Evolutionary conservation across 192 early-diverging fungal species (phyloP).

Genomic region (Entomortierella beljakovae): DNA sequence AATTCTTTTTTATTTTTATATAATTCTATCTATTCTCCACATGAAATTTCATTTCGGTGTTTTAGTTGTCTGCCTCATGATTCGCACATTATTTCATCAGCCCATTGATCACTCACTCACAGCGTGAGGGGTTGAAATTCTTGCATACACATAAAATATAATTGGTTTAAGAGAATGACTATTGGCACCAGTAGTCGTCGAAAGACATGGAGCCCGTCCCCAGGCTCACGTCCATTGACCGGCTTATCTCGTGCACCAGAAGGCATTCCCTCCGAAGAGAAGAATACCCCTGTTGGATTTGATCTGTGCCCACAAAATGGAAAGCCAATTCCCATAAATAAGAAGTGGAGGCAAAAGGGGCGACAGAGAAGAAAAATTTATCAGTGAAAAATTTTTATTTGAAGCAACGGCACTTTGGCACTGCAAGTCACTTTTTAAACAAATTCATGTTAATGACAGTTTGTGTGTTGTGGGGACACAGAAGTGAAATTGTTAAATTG

Average conservation of each 20-base stretch:
- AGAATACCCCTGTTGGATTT: constrained; percentile 22
- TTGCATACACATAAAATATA: not conserved
- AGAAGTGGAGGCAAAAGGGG: constrained; percentile 1
- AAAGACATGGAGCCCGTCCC: constrained; percentile 45
- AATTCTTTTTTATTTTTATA: no score
- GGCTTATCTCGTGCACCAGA: constrained; percentile 38
- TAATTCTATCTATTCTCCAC: no score
- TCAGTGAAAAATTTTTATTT: not conserved
- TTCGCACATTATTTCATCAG: no score
- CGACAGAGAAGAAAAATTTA: not conserved
- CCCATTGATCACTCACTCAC: no score
- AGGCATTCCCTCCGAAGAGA: constrained; percentile 5
- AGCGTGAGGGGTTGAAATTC: not conserved
- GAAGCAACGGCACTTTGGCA: not conserved
- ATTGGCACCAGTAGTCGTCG: constrained; percentile 38
- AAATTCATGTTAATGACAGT: not conserved
- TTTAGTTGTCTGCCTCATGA: no score
- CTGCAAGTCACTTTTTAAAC: not conserved
- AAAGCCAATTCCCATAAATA: constrained; percentile 6
- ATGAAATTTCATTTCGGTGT: no score
- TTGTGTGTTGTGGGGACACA: no score
- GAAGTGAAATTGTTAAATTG: no score
- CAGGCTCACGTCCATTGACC: constrained; percentile 35
- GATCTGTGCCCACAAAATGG: constrained; percentile 25
- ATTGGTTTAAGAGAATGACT: not conserved